Percentiles rank a stretch among this genome's conserved stretches.
Conservation (phyloP, 2,329 filamentous ascomycete species). For the Epichloe scottii region DNA sequence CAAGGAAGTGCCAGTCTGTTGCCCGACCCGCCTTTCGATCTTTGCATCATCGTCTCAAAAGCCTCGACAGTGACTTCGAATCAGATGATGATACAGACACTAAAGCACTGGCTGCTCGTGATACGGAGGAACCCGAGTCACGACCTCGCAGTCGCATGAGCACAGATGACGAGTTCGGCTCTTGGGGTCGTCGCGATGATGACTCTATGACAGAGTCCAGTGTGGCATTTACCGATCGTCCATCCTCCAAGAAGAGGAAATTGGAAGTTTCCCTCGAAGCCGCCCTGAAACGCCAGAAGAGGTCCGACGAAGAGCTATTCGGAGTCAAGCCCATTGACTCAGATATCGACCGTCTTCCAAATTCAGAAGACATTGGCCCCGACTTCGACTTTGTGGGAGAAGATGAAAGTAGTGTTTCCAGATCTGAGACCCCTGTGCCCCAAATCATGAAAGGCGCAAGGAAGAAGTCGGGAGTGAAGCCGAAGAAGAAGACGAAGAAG, state of each 20-base stretch:
- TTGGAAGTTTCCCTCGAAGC: constrained; percentile 52
- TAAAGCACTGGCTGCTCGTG: constrained; percentile 44
- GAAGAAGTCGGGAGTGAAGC: constrained; percentile 37
- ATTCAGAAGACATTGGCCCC: constrained; percentile 37
- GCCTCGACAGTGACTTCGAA: constrained; percentile 58
- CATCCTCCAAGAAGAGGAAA: constrained; percentile 56
- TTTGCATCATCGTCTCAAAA: constrained; percentile 61
- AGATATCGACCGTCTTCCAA: constrained; percentile 32
- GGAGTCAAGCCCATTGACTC: constrained; percentile 45
- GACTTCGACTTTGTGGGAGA: constrained; percentile 35
- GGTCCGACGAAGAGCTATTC: constrained; percentile 67
- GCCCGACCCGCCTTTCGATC: constrained; percentile 56
- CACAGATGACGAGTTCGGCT: constrained; percentile 41
- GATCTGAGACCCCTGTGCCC: constrained; percentile 34
- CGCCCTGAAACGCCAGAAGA: constrained; percentile 69
- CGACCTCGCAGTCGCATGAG: constrained; percentile 65
- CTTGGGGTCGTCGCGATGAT: constrained; percentile 40
- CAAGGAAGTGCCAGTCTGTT: constrained; percentile 46
- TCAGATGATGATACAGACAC: constrained; percentile 70
- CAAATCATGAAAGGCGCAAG: constrained; percentile 36
- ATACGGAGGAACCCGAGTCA: constrained; percentile 79
- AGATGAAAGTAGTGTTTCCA: constrained; percentile 25
- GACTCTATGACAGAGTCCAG: constrained; percentile 63
- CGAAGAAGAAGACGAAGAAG: constrained; percentile 70
- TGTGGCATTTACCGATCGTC: constrained; percentile 48